Evolutionary conservation across 2,329 filamentous ascomycete genomes (phyloP).

Genomic region (Aspergillus calidoustus): DNA sequence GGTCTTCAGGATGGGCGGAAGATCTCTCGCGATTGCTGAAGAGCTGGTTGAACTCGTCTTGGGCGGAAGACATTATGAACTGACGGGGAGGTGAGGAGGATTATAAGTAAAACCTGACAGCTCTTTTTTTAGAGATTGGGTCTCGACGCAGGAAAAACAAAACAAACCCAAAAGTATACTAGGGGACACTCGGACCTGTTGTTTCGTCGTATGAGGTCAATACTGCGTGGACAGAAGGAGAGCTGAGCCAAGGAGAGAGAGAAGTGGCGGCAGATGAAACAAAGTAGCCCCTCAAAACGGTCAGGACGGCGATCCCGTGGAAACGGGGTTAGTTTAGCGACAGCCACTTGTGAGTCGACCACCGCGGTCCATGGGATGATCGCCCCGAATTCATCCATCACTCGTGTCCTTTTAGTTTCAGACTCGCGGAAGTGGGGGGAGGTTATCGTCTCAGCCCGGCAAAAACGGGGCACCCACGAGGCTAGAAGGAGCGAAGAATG

Average conservation of each 20-base stretch:
- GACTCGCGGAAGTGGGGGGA: constrained; percentile 18
- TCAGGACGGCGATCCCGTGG: constrained; percentile 14
- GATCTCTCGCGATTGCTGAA: constrained; percentile 42
- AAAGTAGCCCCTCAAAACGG: constrained; percentile 7
- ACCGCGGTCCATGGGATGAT: constrained; percentile 8
- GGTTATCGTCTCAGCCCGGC: constrained; percentile 14
- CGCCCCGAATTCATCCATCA: constrained; percentile 19
- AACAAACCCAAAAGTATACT: background rate
- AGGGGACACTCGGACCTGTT: background rate
- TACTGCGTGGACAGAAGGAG: background rate
- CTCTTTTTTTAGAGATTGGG: constrained; percentile 12
- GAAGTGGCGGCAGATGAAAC: constrained; percentile 26
- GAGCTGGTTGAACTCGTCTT: constrained; percentile 53
- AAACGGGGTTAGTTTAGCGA: background rate
- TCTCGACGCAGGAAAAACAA: constrained; percentile 9
- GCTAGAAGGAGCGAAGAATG: constrained; percentile 9
- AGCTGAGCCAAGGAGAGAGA: constrained; percentile 8
- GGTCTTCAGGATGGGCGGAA: constrained; percentile 51
- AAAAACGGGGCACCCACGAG: background rate
- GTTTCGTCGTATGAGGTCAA: background rate
- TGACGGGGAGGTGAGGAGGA: constrained; percentile 11
- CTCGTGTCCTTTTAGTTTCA: background rate
- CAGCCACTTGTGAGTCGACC: background rate
- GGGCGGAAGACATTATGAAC: constrained; percentile 48
- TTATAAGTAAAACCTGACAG: constrained; percentile 17